Evolutionary conservation across 768 basidiomycete species (phyloP), one percentile per base, ranked within the genome.

Genomic region (Leccinum incarnatum): DNA sequence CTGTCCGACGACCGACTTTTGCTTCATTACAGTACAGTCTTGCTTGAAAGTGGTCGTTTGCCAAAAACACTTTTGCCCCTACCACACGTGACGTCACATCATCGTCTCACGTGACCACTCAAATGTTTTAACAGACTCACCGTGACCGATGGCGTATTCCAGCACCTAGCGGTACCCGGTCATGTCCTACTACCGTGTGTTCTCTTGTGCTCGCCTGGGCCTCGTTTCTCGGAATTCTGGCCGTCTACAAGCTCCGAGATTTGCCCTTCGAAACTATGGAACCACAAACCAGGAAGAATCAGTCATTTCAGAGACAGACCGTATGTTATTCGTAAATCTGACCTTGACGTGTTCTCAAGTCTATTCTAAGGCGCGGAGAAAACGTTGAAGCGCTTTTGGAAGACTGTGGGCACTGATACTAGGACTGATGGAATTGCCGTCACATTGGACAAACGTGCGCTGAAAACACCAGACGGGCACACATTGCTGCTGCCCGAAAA

Each of bases 321-420:
- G 88, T 88, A 72, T 61, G 78, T 73, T 29, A 34, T 42, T 6
- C 56, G 47, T 51, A 29, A 8, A 49, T 42, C 34, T 51, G 5
- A 11, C 42, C 42, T 45, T 47, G 11, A 48, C 51, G 12, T 30
- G 17, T 27, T n/a, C 58, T 64, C 15, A 62, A 48, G 21, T 51
- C 32, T 54, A 51, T 59, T 8, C 65, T 2, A 55, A 97, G 95
- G 89, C 60, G 93, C 92, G 11, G 93, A 97, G 74, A 83, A 85
- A 40, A 90, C 92, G 2, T 78, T 92, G 72, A 88, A 89, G 63
- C 80, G 97, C 25, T 98, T 98, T 71, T 99, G 97, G 97, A 95
- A 94, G 69, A 83, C 82, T 0, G 97, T 95, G n/a, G 83, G 83
- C 17, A 78, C 98, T 55, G 85, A 89, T 62, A 74, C 79, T 56